A percentile compares a stretch with the other conserved stretches of the same genome.
Conservation (phyloP, 116 monocot species). For the Papilionanthe hybrid region DNA sequence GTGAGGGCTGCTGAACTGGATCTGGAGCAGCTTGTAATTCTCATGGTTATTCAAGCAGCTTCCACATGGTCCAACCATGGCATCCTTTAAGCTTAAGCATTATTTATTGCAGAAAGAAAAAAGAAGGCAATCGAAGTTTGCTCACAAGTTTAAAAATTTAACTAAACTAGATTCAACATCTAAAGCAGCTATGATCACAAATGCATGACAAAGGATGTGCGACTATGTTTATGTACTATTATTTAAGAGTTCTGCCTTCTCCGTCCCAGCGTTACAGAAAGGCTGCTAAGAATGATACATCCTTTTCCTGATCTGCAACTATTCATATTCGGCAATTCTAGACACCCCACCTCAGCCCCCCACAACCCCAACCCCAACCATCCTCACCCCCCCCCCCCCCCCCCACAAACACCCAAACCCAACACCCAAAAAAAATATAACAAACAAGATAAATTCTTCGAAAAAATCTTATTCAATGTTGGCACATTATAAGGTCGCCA, state of each 20-base stretch:
- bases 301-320: background rate
- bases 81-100: background rate
- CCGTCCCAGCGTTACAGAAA: background rate
- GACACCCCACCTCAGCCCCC: no score
- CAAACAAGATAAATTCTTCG: background rate
- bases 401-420: no score
- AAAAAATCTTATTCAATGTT: no score
- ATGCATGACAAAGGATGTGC: background rate
- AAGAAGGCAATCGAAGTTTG: no score
- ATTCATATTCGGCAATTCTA: background rate
- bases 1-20: background rate
- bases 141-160: no score
- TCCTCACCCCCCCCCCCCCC: no score
- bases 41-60: background rate
- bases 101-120: background rate
- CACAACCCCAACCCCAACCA: no score
- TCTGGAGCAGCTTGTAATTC: background rate
- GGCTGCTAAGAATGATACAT: background rate
- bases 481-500: no score
- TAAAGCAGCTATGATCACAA: background rate
- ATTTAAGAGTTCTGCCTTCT: background rate
- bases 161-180: background rate
- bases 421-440: background rate
- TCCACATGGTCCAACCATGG: background rate
- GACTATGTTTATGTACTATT: background rate